Evolutionary conservation across 2,329 filamentous ascomycete species (phyloP), one percentile per base, ranked within the genome.

Genomic region (Fusarium annulatum): DNA sequence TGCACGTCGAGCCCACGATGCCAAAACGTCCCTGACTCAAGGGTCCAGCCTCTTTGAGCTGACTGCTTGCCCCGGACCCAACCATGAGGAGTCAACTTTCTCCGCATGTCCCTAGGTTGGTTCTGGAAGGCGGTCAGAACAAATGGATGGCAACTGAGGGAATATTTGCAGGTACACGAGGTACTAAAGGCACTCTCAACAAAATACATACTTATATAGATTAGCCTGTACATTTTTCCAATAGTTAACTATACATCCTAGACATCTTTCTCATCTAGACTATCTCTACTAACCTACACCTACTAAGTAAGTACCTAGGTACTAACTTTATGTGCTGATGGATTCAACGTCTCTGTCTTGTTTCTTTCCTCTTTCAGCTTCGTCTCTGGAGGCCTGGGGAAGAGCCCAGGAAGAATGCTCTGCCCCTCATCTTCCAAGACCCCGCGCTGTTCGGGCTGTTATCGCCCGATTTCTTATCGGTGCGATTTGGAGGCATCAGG

Each of bases 101-200:
- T 71, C 69, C 71, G 69, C 69, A 74, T 70, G 36, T 56, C 58
- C 48, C 23, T 26, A 38, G 42, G 60, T 36, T 38, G 41, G 53
- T 75, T 75, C 72, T 75, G 61, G 72, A 75, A 75, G 69, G 72
- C 66, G 66, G 72, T 75, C 72, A 68, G 72, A 74, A 75, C 59
- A 60, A 58, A 58, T 59, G 26, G 43, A 53, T 43, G 61, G 53
- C 53, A 30, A 58, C 60, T 74, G 71, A 72, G 60, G 63, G 55
- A 72, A 72, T 65, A 65, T 61, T 46, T 53, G 55, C 45, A n/a
- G 56, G 43, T 19, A 28, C 26, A 21, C 28, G 23, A 26, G 16
- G 18, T 46, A 33, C 28, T 30, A 30, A 30, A 30, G 56, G 43
- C 23, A 39, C 19, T 42, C 52, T 46, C 57, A 60, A 53, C 68